These are phyloP conservation scores for Hawksworthiomyces lignivorus DNA, from an alignment of 2,329 filamentous ascomycete genomes.

Conservation along the genomic window DNA sequence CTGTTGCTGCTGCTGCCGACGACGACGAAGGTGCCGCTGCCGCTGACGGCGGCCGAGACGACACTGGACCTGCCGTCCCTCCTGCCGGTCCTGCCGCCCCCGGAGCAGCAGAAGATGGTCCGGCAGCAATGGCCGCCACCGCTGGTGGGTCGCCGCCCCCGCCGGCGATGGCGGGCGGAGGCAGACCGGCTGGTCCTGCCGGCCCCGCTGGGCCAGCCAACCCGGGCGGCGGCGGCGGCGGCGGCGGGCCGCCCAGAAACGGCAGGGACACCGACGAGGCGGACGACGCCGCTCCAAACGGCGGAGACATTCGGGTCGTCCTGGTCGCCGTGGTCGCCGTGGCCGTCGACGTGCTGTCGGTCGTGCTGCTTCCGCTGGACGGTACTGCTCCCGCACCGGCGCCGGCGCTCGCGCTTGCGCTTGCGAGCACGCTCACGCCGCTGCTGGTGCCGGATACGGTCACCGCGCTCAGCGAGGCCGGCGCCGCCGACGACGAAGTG, in stretches of 20 bases:
- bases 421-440: not conserved
- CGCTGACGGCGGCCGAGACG: too few relatives aligned
- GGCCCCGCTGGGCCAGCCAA: not conserved
- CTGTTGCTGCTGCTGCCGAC: not conserved
- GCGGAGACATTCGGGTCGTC: not conserved
- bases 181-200: not conserved
- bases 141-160: not conserved
- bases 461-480: slow-evolving; percentile 5
- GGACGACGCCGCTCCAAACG: slow-evolving; percentile 6
- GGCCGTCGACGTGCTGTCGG: not conserved
- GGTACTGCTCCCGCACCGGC: too few relatives aligned
- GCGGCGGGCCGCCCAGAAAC: not conserved
- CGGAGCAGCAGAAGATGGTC: not conserved
- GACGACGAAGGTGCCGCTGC: not conserved
- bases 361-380: too few relatives aligned
- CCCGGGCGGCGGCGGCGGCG: too few relatives aligned
- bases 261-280: slow-evolving; percentile 8
- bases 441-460: not conserved
- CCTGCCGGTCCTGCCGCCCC: not conserved
- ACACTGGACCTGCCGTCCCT: too few relatives aligned
- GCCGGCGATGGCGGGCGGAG: not conserved
- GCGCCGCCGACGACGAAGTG: slow-evolving; percentile 2
- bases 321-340: not conserved
- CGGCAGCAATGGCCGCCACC: not conserved
- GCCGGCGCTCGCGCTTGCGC: too few relatives aligned